Conservation (phyloP, 345 rosid genomes). For the Populus pruinosa region DNA sequence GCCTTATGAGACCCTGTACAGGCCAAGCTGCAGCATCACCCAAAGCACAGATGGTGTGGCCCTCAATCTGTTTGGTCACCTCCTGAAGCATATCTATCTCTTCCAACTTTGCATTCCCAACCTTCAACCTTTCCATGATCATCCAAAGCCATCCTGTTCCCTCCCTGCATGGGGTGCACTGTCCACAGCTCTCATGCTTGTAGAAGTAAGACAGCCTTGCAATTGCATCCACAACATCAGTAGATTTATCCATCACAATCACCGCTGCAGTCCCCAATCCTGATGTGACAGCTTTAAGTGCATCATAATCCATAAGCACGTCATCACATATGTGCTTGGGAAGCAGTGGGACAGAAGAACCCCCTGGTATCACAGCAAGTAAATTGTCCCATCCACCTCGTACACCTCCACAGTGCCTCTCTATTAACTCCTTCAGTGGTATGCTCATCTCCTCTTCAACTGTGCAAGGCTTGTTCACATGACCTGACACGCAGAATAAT, state of each 20-base stretch:
- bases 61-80: slow-evolving; percentile 96
- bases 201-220: slow-evolving; percentile 96
- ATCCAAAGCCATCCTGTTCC: slow-evolving; percentile 99
- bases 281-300: slow-evolving; percentile 91
- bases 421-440: slow-evolving; percentile 83
- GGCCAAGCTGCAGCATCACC: slow-evolving; percentile 99
- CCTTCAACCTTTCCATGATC: slow-evolving; percentile 97
- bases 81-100: slow-evolving; percentile 99
- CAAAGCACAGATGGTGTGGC: slow-evolving; percentile 95
- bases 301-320: slow-evolving; percentile 95
- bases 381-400: slow-evolving; percentile 98
- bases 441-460: slow-evolving; percentile 98
- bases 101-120: slow-evolving; percentile 91
- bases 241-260: slow-evolving; percentile 97
- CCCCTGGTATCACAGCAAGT: slow-evolving; percentile 92
- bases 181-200: slow-evolving; percentile 98
- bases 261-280: slow-evolving; percentile 97
- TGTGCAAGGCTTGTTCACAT: slow-evolving; percentile 92
- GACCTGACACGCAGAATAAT: slow-evolving; percentile 80
- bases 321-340: slow-evolving; percentile 86
- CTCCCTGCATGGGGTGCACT: slow-evolving; percentile 98
- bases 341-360: slow-evolving; percentile 87
- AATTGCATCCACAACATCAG: slow-evolving; percentile 97
- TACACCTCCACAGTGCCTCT: slow-evolving; percentile 94
- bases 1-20: slow-evolving; percentile 93